Percentiles rank a stretch among this genome's conserved stretches.
Evolutionary conservation across 2,329 filamentous ascomycete genomes (phyloP).

Genomic region (Microcyclosporella mali): DNA sequence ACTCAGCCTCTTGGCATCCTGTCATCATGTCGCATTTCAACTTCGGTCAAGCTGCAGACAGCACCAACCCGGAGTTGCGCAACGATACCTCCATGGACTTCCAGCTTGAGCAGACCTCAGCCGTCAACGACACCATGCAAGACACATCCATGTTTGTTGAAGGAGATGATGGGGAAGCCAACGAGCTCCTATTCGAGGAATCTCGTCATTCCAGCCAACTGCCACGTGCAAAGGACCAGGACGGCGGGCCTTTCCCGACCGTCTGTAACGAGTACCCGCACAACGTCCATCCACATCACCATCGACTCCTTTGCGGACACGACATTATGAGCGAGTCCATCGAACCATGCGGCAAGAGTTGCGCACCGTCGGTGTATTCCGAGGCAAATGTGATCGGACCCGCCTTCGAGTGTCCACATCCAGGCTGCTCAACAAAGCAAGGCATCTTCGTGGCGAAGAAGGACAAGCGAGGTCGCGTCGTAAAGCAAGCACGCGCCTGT

Average conservation of each 20-base stretch:
- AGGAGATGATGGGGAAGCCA: no score
- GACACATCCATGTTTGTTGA: no score
- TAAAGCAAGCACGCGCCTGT: not conserved
- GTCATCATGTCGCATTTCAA: no score
- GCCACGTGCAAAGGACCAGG: not conserved
- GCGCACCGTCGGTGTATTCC: not conserved
- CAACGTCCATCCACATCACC: slow-evolving; percentile 1
- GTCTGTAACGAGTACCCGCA: not conserved
- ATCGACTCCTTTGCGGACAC: slow-evolving; percentile 1
- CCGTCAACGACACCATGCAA: no score
- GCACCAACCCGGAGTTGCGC: no score
- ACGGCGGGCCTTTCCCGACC: not conserved
- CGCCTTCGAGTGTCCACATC: not conserved
- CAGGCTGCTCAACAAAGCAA: not conserved
- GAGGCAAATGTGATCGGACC: not conserved
- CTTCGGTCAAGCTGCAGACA: no score
- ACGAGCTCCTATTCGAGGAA: no score
- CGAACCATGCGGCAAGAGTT: not conserved
- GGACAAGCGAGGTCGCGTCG: not conserved
- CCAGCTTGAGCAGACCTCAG: no score
- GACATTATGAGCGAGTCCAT: not conserved
- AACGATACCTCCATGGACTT: no score
- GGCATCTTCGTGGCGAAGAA: not conserved
- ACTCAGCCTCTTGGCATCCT: no score
- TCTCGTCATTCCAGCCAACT: no score